Conservation (phyloP, 140 eudicot species). For the Erigeron philadelphicus region DNA sequence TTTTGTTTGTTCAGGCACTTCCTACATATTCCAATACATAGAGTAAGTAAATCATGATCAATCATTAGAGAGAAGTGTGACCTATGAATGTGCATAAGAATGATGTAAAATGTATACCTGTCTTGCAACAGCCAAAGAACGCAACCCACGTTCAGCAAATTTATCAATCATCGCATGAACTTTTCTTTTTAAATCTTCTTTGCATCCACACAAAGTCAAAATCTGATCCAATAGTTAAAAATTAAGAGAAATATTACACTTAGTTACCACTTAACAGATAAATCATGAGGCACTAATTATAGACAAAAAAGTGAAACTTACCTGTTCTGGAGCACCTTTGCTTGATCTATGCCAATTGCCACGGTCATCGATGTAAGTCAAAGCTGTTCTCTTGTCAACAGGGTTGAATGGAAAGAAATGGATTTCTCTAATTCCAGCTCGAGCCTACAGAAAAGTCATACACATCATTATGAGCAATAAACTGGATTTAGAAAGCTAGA, state of each 20-base stretch:
- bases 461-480: not conserved
- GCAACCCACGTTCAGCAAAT: constrained; percentile 76
- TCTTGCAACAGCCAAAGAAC: constrained; percentile 68
- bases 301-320: constrained; percentile 14
- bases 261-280: not conserved
- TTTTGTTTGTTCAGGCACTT: constrained; percentile 62
- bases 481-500: not conserved
- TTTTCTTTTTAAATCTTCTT: constrained; percentile 62
- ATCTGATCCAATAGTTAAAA: constrained; percentile 30
- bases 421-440: constrained; percentile 62
- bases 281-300: not conserved
- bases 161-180: constrained; percentile 62
- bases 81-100: not conserved
- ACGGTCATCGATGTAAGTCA: constrained; percentile 63
- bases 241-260: not conserved
- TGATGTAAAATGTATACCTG: constrained; percentile 36
- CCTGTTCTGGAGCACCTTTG: constrained; percentile 91
- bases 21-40: constrained; percentile 34
- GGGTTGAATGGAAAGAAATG: constrained; percentile 75
- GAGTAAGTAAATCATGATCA: constrained; percentile 8
- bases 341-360: constrained; percentile 76
- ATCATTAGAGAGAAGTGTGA: not conserved
- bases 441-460: constrained; percentile 34
- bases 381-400: constrained; percentile 73
- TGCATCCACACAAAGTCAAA: constrained; percentile 52